Evolutionary conservation across 2,329 filamentous ascomycete genomes (phyloP).

Genomic region (Claviceps quebecensis): DNA sequence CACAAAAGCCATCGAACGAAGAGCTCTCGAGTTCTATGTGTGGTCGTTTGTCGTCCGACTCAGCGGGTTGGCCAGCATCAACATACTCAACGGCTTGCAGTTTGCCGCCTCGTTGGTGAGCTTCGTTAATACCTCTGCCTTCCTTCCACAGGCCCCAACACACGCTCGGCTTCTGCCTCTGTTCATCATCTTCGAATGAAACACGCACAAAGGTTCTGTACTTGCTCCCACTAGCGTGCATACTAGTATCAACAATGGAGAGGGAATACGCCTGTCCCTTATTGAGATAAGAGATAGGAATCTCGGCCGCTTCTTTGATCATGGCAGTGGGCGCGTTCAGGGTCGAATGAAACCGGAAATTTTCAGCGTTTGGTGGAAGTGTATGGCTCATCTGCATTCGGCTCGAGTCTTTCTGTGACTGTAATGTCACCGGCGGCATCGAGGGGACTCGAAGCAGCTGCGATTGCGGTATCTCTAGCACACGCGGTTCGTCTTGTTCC

Average conservation of each 20-base stretch:
- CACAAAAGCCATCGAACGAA: slow-evolving; percentile 88
- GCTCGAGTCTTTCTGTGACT: slow-evolving; percentile 33
- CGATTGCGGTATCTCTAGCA: slow-evolving; percentile 42
- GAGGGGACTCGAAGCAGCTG: slow-evolving; percentile 38
- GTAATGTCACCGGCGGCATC: slow-evolving; percentile 27
- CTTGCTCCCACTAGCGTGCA: slow-evolving; percentile 47
- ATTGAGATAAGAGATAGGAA: slow-evolving; percentile 95
- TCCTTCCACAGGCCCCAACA: slow-evolving; percentile 94
- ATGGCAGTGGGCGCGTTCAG: slow-evolving; percentile 92
- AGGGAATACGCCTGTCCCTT: slow-evolving; percentile 92
- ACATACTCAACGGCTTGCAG: slow-evolving; percentile 93
- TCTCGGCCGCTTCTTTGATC: slow-evolving; percentile 79
- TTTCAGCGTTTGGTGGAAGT: slow-evolving; percentile 44
- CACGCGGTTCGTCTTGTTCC: slow-evolving; percentile 53
- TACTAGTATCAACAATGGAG: slow-evolving; percentile 64
- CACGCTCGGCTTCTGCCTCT: slow-evolving; percentile 64
- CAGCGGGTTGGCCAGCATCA: slow-evolving; percentile 44
- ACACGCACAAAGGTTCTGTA: slow-evolving; percentile 91
- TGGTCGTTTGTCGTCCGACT: slow-evolving; percentile 51
- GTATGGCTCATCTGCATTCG: slow-evolving; percentile 30
- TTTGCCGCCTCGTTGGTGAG: slow-evolving; percentile 83
- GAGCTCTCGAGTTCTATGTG: slow-evolving; percentile 58
- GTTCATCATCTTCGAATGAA: slow-evolving; percentile 92
- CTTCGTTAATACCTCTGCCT: slow-evolving; percentile 86
- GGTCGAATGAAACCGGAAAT: slow-evolving; percentile 80